Base-by-base conservation (phyloP, 73 alveolate species). In the Paramecium sexaurelia region DNA sequence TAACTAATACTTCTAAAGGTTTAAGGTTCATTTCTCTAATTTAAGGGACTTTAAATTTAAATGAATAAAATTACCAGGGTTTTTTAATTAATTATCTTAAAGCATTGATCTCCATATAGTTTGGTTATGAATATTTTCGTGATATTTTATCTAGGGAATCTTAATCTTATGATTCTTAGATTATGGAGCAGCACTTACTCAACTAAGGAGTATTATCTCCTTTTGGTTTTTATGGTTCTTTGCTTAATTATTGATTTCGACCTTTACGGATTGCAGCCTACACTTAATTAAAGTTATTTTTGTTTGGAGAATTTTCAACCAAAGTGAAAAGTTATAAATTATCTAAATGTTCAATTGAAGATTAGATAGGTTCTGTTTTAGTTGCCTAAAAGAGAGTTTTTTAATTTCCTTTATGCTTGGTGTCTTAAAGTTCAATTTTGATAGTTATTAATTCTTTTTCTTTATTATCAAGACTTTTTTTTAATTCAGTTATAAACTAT, bases 61-160 rank as follows among this genome's bases (percentile, higher is more conserved):
- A 51, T 51, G 32, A 51, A 51, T 51, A 51, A 22, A 7, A 15
- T 11, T 61, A 61, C 83, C 83, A 61, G 11, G 83, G 83, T 61
- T 61, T 61, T 61, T 61, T 61, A 3, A 61, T 61, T 29, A 61
- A 29, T 29, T 8, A 61, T 61, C 83, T 26, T 9, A 61, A 27
- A 10, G 83, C 83, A 61, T 61, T 61, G 47, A 61, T 61, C 43
- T 61, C 83, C 83, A 61, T 61, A 61, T 61, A 61, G n/a, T 61
- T 61, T 7, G 83, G 83, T 9, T 61, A 29, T 61, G 83, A 61
- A 32, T 29, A 61, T 24, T 61, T 61, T 11, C 83, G 6, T 29
- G 83, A 2, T 61, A 61, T 61, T 32, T 26, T 61, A 11, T 61
- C 83, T 29, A 45, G 83, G 7, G 83, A 61, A 26, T 61, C 83